These are phyloP conservation scores for Gracilariopsis chorda DNA, from an alignment of 23 red algal species.

Conservation along the genomic window DNA sequence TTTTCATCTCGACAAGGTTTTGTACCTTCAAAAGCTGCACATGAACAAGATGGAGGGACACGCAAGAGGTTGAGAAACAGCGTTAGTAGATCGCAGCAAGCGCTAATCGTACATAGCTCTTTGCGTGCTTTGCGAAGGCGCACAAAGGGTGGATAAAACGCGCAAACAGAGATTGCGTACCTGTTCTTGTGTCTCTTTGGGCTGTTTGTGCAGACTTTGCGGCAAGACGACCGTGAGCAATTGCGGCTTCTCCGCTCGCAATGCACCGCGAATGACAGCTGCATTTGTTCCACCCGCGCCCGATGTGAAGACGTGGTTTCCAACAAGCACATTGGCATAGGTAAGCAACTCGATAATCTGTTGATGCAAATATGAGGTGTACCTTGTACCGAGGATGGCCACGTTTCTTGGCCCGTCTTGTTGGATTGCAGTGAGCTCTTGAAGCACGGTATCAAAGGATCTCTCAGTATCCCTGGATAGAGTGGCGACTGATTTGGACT, in stretches of 20 bases:
- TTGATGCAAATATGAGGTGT: conserved; percentile 93
- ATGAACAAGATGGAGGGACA: background rate
- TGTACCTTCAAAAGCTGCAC: conserved; percentile 79
- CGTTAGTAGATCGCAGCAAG: too few relatives aligned
- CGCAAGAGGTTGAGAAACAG: too few relatives aligned
- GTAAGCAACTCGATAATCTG: conserved; percentile 99
- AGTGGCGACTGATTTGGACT: conserved; percentile 40
- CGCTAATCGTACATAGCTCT: too few relatives aligned
- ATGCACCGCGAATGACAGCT: conserved; percentile 95
- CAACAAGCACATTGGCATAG: conserved; percentile 97
- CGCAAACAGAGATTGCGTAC: conserved; percentile 2
- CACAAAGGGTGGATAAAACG: background rate
- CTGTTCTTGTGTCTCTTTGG: conserved; percentile 84
- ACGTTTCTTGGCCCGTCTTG: conserved; percentile 92
- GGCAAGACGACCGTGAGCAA: conserved; percentile 96
- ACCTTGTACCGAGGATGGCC: conserved; percentile 94
- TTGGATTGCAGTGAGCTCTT: conserved; percentile 98
- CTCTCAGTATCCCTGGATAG: conserved; percentile 62
- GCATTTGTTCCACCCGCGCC: conserved; percentile 94
- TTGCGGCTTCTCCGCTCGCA: conserved; percentile 97
- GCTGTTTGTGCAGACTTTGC: conserved; percentile 85
- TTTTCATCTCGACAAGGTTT: conserved; percentile 92
- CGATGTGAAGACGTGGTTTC: conserved; percentile 98
- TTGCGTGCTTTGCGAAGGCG: conserved; percentile 81
- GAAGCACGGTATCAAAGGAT: conserved; percentile 96